Base-by-base conservation (phyloP, 1,284 basidiomycete genomes). In the Tremellales sp. region DNA sequence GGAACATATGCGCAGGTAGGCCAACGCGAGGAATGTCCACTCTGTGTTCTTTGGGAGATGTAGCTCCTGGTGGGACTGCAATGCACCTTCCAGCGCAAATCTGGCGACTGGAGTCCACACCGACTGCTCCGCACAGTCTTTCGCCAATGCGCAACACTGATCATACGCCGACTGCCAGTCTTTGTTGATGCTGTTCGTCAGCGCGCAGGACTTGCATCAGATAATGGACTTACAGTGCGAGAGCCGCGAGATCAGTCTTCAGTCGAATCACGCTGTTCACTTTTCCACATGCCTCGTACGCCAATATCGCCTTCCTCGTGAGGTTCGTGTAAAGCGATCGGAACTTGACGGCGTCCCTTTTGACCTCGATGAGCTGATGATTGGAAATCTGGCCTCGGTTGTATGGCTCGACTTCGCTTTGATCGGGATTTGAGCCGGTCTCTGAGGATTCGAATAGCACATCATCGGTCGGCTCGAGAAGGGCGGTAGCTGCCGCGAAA, bases 211-310 rank as follows among this genome's bases (percentile, higher is more conserved):
- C 27, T 31, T 26, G 45, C 10, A 39, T 36, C 23, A 13, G 21
- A 22, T 1, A 15, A 0, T 33, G 13, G 43, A 76, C 86, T 60
- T 75, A 92, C 89, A 86, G 71, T 60, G 96, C 88, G 19, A 97
- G 80, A 7, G 86, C 86, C 0, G 91, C 92, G 3, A 97, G 77
- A 61, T 81, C 84, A 2, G 85, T 86, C 61, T 90, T 88, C 40
- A 96, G 75, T 61, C 86, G 86, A 37, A 93, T 74, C 1, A 88
- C 87, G 61, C 87, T 89, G 62, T 93, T 87, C 43, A 84, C 80
- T 43, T 91, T 82, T 4, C 85, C 85, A 13, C 86, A 84, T 51
- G 82, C 84, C 39, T 83, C 84, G 62, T 90, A 96, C 51, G 86
- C 80, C 40, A 87, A 83, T 42, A 94, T 85, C 7, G 88, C 84